Evolutionary conservation across 352 stramenopile genomes (phyloP).

Genomic region (Globisporangium polare): DNA sequence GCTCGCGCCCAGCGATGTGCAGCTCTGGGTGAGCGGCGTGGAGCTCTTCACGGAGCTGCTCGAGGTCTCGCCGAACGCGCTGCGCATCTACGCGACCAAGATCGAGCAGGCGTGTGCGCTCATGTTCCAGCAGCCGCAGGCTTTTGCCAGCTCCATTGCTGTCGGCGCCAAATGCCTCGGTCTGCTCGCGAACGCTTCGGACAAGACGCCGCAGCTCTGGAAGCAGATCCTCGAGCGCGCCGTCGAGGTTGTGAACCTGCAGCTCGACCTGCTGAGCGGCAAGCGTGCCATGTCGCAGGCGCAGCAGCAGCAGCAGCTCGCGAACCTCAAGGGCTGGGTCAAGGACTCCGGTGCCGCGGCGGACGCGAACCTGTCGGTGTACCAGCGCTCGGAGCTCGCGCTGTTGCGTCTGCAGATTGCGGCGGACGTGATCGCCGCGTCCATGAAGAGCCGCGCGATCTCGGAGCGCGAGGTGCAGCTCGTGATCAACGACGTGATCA

Average conservation of each 20-base stretch:
- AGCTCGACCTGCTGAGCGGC: slow-evolving; percentile 60
- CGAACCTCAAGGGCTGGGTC: slow-evolving; percentile 61
- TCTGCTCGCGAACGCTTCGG: slow-evolving; percentile 50
- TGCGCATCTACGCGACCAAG: slow-evolving; percentile 57
- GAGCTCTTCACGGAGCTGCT: slow-evolving; percentile 45
- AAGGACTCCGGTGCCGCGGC: slow-evolving; percentile 31
- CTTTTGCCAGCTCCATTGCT: slow-evolving; percentile 21
- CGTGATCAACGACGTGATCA: slow-evolving; percentile 49
- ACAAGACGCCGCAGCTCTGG: slow-evolving; percentile 59
- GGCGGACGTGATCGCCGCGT: slow-evolving; percentile 32
- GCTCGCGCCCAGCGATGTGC: slow-evolving; percentile 21
- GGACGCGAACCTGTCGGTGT: slow-evolving; percentile 39
- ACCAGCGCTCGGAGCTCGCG: slow-evolving; percentile 48
- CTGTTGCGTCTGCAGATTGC: slow-evolving; percentile 37
- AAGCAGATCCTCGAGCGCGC: slow-evolving; percentile 61
- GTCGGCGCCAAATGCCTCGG: slow-evolving; percentile 41
- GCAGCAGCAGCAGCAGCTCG: slow-evolving; percentile 24
- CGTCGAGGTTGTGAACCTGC: slow-evolving; percentile 54
- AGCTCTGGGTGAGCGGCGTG: slow-evolving; percentile 31
- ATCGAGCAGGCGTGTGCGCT: slow-evolving; percentile 50
- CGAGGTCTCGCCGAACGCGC: slow-evolving; percentile 43
- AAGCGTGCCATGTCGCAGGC: slow-evolving; percentile 33
- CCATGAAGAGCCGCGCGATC: slow-evolving; percentile 46
- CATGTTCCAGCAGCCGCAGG: slow-evolving; percentile 25
- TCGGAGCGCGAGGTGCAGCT: slow-evolving; percentile 78